Evolutionary conservation across 2,329 filamentous ascomycete species (phyloP).

Genomic region (Hortaea sp.): DNA sequence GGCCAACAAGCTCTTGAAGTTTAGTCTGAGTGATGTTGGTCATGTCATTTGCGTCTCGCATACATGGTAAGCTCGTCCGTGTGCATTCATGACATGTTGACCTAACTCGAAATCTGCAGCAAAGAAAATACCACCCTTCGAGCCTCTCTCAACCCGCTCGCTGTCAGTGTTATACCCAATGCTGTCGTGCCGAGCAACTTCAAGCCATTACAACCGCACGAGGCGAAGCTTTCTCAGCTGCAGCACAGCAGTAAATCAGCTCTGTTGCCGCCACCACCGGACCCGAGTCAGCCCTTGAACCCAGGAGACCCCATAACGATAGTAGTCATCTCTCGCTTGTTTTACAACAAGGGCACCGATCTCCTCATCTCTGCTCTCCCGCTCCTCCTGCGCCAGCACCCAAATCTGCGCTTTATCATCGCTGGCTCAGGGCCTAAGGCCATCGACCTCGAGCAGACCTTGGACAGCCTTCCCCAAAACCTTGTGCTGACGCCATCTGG

Average conservation of each 20-base stretch:
- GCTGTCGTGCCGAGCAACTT: constrained; percentile 97
- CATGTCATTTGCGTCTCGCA: constrained; percentile 98
- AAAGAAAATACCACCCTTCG: constrained; percentile 97
- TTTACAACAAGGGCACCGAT: constrained; percentile 98
- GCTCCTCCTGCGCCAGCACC: constrained; percentile 76
- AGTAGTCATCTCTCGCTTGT: constrained; percentile 90
- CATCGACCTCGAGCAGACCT: constrained; percentile 96
- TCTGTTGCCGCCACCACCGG: constrained; percentile 35
- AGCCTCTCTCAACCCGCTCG: constrained; percentile 86
- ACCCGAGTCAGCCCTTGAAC: constrained; percentile 58
- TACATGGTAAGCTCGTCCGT: constrained; percentile 59
- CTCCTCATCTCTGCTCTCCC: constrained; percentile 93
- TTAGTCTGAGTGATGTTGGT: constrained; percentile 89
- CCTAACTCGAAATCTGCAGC: constrained; percentile 39
- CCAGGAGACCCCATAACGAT: constrained; percentile 87
- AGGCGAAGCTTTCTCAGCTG: constrained; percentile 10
- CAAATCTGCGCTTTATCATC: constrained; percentile 93
- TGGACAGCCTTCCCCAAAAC: constrained; percentile 48
- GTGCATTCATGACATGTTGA: neutral
- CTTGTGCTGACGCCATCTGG: constrained; percentile 40
- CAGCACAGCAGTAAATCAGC: constrained; percentile 15
- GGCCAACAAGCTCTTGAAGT: constrained; percentile 95
- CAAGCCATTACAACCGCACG: constrained; percentile 50
- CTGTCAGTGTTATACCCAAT: constrained; percentile 97
- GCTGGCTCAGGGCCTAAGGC: constrained; percentile 92